Base-by-base conservation (phyloP, 768 basidiomycete genomes). In the Imleria badia region DNA sequence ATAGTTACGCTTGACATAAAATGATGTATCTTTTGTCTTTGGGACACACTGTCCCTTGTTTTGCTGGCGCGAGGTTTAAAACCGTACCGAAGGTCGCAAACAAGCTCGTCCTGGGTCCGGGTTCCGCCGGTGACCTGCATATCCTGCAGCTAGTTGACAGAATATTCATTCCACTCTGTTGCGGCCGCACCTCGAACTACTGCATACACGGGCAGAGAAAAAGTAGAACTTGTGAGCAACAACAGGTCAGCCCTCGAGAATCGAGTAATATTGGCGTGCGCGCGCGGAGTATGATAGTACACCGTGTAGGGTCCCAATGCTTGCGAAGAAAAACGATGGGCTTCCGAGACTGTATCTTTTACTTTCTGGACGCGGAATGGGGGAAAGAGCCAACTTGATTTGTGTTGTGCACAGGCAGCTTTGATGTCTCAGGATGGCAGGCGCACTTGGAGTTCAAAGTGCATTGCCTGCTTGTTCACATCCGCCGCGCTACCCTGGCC, bases 401-500 rank as follows among this genome's bases (percentile, higher is more conserved):
- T 3, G 42, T 34, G 40, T 36, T 46, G 29, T 29, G 41, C 7
- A 13, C 14, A 36, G 35, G 45, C 23, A 19, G 48, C 12, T 20
- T 39, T 11, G 38, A 36, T 48, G 65, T 64, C 59, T 53, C 51
- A 62, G 55, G 63, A 65, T 55, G 63, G 63, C 53, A 64, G 35
- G 60, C 55, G 30, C 22, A 46, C 41, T 51, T 60, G 51, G 57
- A 54, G 58, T 51, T 29, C 51, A 38, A 33, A 45, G 26, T 41
- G 54, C 46, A 56, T 53, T 43, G 33, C 49, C 52, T 23, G 44
- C 46, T 61, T 54, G 55, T 69, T 67, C 66, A 54, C 66, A 57
- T 66, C 53, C 59, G 55, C 66, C 58, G 62, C 63, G 57, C 58
- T 63, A 53, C 66, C 66, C 64, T 59, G 54, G 55, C 30, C 54